Evolutionary conservation across 129 eudicot genomes (phyloP), one percentile per base, ranked within the genome.

Genomic region (Calendula officinalis): DNA sequence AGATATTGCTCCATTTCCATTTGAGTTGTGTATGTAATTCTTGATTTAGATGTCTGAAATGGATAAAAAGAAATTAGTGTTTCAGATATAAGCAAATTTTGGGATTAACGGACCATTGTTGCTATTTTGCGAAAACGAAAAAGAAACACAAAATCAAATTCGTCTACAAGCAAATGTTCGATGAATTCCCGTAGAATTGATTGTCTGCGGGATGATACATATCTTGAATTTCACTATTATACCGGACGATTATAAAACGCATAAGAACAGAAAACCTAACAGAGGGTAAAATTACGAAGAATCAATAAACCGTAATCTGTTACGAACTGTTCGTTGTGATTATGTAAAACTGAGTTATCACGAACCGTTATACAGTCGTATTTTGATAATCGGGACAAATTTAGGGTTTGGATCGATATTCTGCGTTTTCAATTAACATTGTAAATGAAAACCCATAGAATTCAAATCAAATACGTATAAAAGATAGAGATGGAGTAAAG

Each of bases 1-100:
- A 76, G 44, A 49, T 74, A 77, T 27, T 78, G 85, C 65, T 73
- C 85, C 75, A 62, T 75, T 36, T 80, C 66, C 61, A 67, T 72
- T 11, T 70, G 64, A 55, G 70, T 36, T 9, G 43, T 17, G 39
- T 50, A 16, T 11, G 35, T 49, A 22, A 73, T 65, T 37, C 59
- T 64, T 64, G 32, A 22, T 15, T 62, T 22, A 35, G 5, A 22
- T 56, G 32, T 58, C 68, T 66, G 78, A 74, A 59, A 74, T 15
- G 48, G 38, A 62, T 11, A 34, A 22, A 52, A 56, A 56, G 16
- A 34, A 15, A 56, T 39, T 13, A 46, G 45, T 7, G 55, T n/a
- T 44, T 55, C 32, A 36, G 56, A 36, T 34, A 42, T 42, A 52
- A 15, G 43, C 41, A 16, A 35, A 51, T 38, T 34, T 39, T 64